These are phyloP conservation scores for Mycogone perniciosa DNA, from an alignment of 2,329 filamentous ascomycete species.

Conservation along the genomic window DNA sequence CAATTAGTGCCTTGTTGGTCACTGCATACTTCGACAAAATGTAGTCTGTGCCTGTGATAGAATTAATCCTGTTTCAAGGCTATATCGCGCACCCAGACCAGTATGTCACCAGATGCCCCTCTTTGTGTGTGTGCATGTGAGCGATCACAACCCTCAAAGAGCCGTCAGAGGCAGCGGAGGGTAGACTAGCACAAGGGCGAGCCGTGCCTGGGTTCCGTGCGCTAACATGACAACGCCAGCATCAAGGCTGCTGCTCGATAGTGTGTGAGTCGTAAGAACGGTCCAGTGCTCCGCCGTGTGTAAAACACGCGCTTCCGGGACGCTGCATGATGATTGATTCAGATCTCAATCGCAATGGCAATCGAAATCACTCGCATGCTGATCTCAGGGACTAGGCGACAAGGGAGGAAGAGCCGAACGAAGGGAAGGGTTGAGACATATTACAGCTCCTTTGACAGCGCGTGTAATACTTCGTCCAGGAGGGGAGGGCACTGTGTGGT, in stretches of 20 bases:
- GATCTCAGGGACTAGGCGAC: background rate
- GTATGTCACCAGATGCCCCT: background rate
- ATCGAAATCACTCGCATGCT: too few species aligned
- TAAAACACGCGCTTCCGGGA: too few species aligned
- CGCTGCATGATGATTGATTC: too few species aligned
- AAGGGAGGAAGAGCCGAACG: background rate
- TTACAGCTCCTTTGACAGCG: background rate
- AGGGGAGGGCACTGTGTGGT: background rate
- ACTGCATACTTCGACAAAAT: too few species aligned
- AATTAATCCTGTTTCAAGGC: too few species aligned
- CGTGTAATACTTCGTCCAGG: too few species aligned
- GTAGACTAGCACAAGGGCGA: constrained; percentile 10
- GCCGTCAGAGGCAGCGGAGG: background rate
- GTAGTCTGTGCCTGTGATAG: too few species aligned
- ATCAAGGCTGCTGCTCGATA: background rate
- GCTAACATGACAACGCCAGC: constrained; percentile 3
- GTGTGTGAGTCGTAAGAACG: background rate
- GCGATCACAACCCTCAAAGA: background rate
- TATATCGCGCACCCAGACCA: background rate
- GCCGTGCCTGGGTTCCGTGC: constrained; percentile 11
- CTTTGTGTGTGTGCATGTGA: background rate
- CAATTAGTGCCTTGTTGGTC: too few species aligned
- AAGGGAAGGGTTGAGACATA: background rate
- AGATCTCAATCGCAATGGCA: too few species aligned
- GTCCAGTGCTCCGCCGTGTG: background rate